phyloP scores from a whole-genome alignment of 345 rosid species.

The Orychophragmus violaceus region DNA sequence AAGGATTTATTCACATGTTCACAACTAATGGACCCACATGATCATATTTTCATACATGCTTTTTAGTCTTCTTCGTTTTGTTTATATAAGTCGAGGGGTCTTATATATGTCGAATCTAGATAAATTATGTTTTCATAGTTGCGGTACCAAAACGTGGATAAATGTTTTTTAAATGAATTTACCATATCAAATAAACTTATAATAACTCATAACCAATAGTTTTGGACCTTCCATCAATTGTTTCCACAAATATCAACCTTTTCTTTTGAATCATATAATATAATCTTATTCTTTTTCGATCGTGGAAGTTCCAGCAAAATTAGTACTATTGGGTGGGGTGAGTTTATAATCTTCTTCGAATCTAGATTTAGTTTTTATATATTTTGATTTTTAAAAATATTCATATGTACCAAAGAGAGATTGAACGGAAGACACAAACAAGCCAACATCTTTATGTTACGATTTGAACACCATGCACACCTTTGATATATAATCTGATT shows the following conservation, averaged over 20 bases:
- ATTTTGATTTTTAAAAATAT: no score
- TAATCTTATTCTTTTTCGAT: no score
- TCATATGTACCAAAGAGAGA: no score
- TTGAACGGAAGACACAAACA: no score
- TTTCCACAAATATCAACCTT: background rate
- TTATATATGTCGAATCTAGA: background rate
- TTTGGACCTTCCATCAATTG: background rate
- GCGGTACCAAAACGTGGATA: background rate
- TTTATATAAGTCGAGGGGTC: background rate
- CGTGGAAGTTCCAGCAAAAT: no score
- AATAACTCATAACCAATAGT: background rate
- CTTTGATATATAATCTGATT: no score
- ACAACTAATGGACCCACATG: constrained; percentile 33
- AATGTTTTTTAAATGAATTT: background rate
- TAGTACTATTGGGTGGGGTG: no score
- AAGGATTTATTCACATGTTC: constrained; percentile 38
- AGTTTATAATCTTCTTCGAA: no score
- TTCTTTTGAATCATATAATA: background rate
- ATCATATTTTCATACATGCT: background rate
- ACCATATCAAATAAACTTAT: background rate
- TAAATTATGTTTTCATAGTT: background rate
- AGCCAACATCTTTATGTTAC: no score
- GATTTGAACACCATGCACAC: no score
- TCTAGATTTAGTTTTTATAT: no score
- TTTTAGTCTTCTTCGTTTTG: background rate